Percentiles rank a stretch among this genome's conserved stretches.
Evolutionary conservation across 805 yeast genomes (phyloP).

Genomic region (Schwanniomyces occidentalis): DNA sequence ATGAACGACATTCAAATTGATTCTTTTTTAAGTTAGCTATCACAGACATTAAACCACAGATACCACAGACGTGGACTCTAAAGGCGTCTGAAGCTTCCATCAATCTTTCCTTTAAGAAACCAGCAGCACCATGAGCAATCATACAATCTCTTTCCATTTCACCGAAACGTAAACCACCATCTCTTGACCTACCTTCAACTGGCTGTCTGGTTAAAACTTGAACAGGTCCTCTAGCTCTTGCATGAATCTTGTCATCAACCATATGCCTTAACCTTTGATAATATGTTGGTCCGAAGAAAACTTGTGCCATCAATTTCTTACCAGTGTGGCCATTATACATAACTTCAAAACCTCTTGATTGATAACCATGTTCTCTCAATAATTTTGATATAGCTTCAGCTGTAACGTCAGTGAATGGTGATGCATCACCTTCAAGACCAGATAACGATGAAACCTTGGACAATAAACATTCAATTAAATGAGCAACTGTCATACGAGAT

Average conservation of each 20-base stretch:
- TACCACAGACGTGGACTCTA: constrained; percentile 96
- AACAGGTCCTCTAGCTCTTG: constrained; percentile 98
- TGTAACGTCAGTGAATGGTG: constrained; percentile 97
- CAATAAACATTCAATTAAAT: constrained; percentile 95
- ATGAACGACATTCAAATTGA: constrained; percentile 97
- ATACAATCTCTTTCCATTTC: constrained; percentile 99
- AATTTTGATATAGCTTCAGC: constrained; percentile 95
- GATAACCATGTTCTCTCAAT: constrained; percentile 93
- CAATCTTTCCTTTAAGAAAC: constrained; percentile 93
- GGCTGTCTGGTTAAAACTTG: constrained; percentile 98
- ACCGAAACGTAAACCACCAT: constrained; percentile 98
- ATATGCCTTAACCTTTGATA: constrained; percentile 98
- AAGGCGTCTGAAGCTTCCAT: constrained; percentile 99
- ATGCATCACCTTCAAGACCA: constrained; percentile 98
- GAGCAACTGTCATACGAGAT: constrained; percentile 99
- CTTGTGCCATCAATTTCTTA: constrained; percentile 95
- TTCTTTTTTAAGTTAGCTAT: constrained; percentile 96
- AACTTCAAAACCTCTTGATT: constrained; percentile 97
- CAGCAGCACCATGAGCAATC: constrained; percentile 99
- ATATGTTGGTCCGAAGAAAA: constrained; percentile 99
- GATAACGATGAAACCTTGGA: constrained; percentile 93
- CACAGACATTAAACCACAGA: constrained; percentile 97
- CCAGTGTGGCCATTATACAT: constrained; percentile 99
- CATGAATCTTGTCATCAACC: constrained; percentile 99
- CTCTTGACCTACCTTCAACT: constrained; percentile 98